These are phyloP conservation scores for Tubosaeta sp. DNA, from an alignment of 768 basidiomycete genomes.

Conservation along the genomic window DNA sequence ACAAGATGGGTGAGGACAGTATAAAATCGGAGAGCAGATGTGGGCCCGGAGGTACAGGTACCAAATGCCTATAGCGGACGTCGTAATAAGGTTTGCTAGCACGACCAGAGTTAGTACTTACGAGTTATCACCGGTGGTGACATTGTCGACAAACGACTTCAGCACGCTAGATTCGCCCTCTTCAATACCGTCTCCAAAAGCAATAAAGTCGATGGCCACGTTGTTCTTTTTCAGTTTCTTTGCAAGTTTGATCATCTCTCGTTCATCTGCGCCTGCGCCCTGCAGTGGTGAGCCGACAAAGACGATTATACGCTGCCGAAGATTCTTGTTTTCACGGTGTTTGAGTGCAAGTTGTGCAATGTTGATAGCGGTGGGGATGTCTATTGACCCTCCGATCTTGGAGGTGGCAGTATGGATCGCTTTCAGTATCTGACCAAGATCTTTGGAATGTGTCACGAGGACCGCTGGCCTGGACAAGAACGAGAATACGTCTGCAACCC, in stretches of 20 bases:
- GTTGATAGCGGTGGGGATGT: conserved; percentile 87
- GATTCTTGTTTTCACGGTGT: conserved; percentile 97
- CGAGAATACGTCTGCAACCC: neutral
- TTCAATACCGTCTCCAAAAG: conserved; percentile 87
- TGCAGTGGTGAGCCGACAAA: conserved; percentile 90
- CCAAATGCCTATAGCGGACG: conserved; percentile 59
- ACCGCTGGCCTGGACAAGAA: conserved; percentile 73
- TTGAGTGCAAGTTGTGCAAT: conserved; percentile 96
- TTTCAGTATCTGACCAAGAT: conserved; percentile 85
- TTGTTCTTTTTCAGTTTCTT: conserved; percentile 99
- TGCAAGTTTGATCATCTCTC: conserved; percentile 80
- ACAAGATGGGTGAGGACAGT: conserved; percentile 75
- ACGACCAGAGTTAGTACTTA: conserved; percentile 35
- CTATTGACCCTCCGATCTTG: conserved; percentile 76
- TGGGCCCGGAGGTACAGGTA: conserved; percentile 72
- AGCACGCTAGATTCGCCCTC: conserved; percentile 65
- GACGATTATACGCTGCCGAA: conserved; percentile 91
- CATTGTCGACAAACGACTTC: conserved; percentile 77
- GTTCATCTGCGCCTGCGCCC: conserved; percentile 66
- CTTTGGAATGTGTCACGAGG: conserved; percentile 92
- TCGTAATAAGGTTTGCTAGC: neutral
- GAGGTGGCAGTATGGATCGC: conserved; percentile 68
- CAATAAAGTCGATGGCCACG: conserved; percentile 88
- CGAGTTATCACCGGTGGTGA: conserved; percentile 83
- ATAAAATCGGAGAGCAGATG: conserved; percentile 82